Conservation (phyloP, 768 basidiomycete species). For the Pholiota molesta region DNA sequence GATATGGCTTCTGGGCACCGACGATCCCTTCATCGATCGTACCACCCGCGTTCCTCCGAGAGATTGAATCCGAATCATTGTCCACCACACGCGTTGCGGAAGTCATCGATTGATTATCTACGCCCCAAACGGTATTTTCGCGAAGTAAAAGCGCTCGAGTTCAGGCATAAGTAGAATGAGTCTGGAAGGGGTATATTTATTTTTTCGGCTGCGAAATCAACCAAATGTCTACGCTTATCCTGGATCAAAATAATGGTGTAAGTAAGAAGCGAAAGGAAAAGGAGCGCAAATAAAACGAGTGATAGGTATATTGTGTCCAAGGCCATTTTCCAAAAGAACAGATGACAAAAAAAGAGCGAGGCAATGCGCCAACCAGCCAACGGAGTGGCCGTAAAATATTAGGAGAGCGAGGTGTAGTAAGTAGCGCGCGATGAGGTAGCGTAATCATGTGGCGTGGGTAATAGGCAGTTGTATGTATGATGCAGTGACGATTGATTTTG, state of each 20-base stretch:
- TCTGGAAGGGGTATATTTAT: too few species aligned
- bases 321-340: too few species aligned
- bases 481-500: constrained; percentile 5
- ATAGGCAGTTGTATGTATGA: background rate
- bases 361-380: too few species aligned
- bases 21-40: background rate
- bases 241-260: too few species aligned
- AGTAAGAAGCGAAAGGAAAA: too few species aligned
- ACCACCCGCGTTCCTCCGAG: background rate
- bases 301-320: too few species aligned
- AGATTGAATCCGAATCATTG: background rate
- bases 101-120: background rate
- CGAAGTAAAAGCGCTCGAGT: background rate
- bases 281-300: too few species aligned
- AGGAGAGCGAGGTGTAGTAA: background rate
- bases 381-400: background rate
- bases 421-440: background rate
- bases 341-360: too few species aligned
- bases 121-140: background rate
- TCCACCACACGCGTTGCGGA: background rate
- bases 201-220: too few species aligned
- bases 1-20: background rate
- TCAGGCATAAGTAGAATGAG: too few species aligned
- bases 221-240: too few species aligned
- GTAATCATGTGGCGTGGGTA: background rate